Conservation (phyloP, 1,139 yeast species). For the Kurtzmaniella quercitrusa region DNA sequence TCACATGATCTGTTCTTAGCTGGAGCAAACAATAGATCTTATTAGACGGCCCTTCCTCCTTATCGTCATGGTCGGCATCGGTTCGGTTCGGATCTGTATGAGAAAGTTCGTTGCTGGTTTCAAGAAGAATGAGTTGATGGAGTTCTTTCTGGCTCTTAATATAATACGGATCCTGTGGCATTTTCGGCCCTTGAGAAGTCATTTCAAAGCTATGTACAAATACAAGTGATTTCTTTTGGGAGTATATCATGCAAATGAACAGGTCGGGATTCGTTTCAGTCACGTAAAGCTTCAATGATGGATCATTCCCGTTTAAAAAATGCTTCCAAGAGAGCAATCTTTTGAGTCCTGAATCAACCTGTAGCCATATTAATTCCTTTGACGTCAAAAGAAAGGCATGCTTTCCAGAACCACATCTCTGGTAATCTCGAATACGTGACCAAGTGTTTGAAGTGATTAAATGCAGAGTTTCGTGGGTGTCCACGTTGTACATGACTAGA, state of each 20-base stretch:
- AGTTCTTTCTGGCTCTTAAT: slow-evolving; percentile 11
- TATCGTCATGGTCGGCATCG: slow-evolving; percentile 4
- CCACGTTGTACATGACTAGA: slow-evolving; percentile 27
- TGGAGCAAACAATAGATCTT: slow-evolving; percentile 17
- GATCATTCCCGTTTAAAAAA: slow-evolving; percentile 50
- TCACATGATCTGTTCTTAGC: slow-evolving; percentile 13
- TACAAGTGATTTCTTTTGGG: slow-evolving; percentile 38
- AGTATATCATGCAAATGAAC: slow-evolving; percentile 33
- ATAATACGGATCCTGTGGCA: slow-evolving; percentile 22
- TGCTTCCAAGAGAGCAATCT: slow-evolving; percentile 71
- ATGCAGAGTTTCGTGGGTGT: slow-evolving; percentile 20
- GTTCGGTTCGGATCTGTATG: neutral
- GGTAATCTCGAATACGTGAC: slow-evolving; percentile 51
- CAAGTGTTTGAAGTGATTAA: slow-evolving; percentile 51
- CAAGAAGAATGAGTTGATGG: slow-evolving; percentile 13
- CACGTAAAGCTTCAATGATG: slow-evolving; percentile 44
- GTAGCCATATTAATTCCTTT: slow-evolving; percentile 53
- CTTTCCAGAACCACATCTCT: slow-evolving; percentile 12
- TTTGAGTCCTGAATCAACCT: slow-evolving; percentile 17
- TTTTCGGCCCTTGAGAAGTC: slow-evolving; percentile 29
- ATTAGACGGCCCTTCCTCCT: slow-evolving; percentile 5
- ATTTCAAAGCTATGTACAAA: slow-evolving; percentile 42
- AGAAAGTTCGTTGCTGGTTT: slow-evolving; percentile 12
- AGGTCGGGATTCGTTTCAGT: slow-evolving; percentile 14
- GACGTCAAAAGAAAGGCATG: slow-evolving; percentile 52